Conservation (phyloP, 257 asterid species). For the Mentha longifolia region DNA sequence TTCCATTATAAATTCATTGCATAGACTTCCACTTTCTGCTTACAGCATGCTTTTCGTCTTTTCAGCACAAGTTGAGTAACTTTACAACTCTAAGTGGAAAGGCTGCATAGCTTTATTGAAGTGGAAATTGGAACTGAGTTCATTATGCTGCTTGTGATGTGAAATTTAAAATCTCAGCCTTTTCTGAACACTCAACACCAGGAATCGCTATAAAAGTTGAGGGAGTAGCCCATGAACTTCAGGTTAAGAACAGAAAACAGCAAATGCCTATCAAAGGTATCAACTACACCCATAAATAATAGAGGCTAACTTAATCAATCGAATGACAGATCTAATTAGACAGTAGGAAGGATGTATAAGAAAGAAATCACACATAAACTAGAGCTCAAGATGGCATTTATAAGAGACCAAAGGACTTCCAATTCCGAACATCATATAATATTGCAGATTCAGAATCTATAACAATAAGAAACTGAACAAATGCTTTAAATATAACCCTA, state of each 20-base stretch:
- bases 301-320: neutral
- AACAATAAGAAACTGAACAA: neutral
- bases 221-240: neutral
- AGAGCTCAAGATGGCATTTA: neutral
- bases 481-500: neutral
- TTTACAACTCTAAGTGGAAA: neutral
- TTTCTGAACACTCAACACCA: conserved; percentile 12
- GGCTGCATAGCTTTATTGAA: too few species aligned
- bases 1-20: conserved; percentile 21
- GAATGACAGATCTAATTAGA: neutral
- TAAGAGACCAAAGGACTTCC: conserved; percentile 2
- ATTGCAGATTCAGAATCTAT: neutral
- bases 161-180: neutral
- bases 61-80: conserved; percentile 4
- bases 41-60: neutral
- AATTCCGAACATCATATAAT: neutral
- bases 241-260: neutral
- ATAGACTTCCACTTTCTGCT: conserved; percentile 20
- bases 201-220: conserved; percentile 10
- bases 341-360: neutral
- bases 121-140: conserved; percentile 7
- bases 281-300: neutral
- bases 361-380: conserved; percentile 7
- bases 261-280: neutral
- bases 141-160: neutral